A percentile compares a stretch with the other conserved stretches of the same genome.
Evolutionary conservation across 768 basidiomycete genomes (phyloP).

Genomic region (Tricholoma flavovirens): DNA sequence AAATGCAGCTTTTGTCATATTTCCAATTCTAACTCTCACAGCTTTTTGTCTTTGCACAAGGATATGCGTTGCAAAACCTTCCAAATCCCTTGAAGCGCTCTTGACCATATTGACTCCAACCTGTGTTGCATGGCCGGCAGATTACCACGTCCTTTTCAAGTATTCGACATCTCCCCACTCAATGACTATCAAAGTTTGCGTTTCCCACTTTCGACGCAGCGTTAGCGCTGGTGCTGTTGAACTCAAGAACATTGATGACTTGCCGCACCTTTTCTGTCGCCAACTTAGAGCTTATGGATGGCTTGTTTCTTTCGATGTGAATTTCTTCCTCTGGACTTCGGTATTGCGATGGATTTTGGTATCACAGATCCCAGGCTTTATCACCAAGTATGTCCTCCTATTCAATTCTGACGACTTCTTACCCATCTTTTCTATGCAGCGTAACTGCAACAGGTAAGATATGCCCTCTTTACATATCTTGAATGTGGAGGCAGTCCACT

Average conservation of each 20-base stretch:
- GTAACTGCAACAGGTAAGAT: background rate
- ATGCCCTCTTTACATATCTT: background rate
- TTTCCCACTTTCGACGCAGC: constrained; percentile 30
- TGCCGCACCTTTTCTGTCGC: constrained; percentile 31
- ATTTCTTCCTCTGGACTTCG: constrained; percentile 26
- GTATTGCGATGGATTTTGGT: constrained; percentile 31
- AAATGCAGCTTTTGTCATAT: background rate
- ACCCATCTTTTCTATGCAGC: background rate
- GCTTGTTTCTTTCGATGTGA: constrained; percentile 27
- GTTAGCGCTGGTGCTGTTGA: constrained; percentile 37
- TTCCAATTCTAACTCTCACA: background rate
- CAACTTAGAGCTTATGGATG: constrained; percentile 32
- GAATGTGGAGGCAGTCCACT: background rate
- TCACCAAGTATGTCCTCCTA: constrained; percentile 5
- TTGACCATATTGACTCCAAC: constrained; percentile 38
- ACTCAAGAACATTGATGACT: constrained; percentile 35
- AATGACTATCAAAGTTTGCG: constrained; percentile 25
- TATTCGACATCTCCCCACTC: constrained; percentile 7
- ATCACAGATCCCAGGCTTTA: constrained; percentile 15
- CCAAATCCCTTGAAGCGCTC: constrained; percentile 28
- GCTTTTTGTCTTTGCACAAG: constrained; percentile 4
- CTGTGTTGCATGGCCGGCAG: constrained; percentile 37
- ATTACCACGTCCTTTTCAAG: constrained; percentile 28
- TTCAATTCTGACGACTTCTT: background rate
- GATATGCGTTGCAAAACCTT: constrained; percentile 1